phyloP scores from a whole-genome alignment of 192 early-diverging fungal species.

The Coemansia sp. region DNA sequence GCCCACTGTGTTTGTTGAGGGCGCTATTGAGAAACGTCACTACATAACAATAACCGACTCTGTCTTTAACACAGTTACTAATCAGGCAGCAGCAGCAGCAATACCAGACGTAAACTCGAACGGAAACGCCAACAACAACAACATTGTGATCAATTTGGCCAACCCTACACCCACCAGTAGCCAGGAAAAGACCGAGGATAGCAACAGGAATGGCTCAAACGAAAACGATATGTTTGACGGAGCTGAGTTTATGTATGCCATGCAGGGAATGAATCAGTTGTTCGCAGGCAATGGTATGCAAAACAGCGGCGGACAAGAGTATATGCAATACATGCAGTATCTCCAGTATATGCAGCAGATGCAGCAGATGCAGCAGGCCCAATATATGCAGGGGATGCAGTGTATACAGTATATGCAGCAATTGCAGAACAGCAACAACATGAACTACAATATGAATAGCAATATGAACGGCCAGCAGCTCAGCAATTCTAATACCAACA shows the following conservation, averaged over 20 bases:
- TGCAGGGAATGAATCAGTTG: too few species aligned
- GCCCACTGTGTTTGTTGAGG: background rate
- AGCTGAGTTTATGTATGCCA: background rate
- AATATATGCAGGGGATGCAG: constrained; percentile 1
- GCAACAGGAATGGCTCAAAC: background rate
- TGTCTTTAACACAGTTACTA: background rate
- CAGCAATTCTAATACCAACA: constrained; percentile 1
- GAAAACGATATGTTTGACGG: background rate
- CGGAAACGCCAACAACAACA: constrained; percentile 11
- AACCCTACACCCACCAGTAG: background rate
- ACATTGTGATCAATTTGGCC: constrained; percentile 6
- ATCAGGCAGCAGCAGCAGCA: background rate
- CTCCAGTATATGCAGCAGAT: background rate
- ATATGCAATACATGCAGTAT: background rate
- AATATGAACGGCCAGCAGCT: background rate
- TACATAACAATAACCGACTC: constrained; percentile 8
- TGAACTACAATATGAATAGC: constrained; percentile 5
- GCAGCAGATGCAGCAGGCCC: background rate
- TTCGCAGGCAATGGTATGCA: constrained; percentile 1
- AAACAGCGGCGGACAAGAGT: background rate
- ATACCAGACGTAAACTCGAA: constrained; percentile 3
- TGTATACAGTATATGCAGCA: background rate
- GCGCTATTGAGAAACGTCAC: background rate
- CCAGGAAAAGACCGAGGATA: background rate
- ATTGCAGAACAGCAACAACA: background rate